Conservation (phyloP, 2,329 filamentous ascomycete genomes). For the Exophiala aquamarina region DNA sequence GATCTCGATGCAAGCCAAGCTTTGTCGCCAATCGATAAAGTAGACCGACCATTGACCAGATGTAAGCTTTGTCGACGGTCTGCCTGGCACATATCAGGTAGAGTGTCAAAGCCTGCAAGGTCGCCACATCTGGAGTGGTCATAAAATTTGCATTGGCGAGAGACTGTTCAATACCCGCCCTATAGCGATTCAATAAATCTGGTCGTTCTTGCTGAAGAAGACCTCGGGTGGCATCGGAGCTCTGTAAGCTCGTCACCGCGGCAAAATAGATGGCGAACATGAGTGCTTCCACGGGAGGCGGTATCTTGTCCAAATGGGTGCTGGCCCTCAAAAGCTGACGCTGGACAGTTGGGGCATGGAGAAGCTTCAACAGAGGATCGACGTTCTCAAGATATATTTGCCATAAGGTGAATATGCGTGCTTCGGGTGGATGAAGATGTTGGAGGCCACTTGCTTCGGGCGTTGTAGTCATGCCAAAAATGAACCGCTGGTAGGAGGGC, state of each 20-base stretch:
- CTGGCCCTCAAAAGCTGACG: constrained; percentile 50
- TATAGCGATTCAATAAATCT: constrained; percentile 53
- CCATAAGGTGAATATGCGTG: constrained; percentile 65
- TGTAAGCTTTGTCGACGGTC: constrained; percentile 41
- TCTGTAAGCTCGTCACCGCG: constrained; percentile 55
- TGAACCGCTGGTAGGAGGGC: too few relatives aligned
- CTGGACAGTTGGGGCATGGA: constrained; percentile 56
- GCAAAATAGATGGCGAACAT: constrained; percentile 62
- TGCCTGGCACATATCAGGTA: constrained; percentile 55
- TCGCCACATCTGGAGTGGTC: constrained; percentile 58
- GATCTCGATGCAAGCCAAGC: constrained; percentile 31
- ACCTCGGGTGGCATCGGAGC: constrained; percentile 30
- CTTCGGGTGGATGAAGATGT: constrained; percentile 23
- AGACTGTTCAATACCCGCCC: constrained; percentile 62
- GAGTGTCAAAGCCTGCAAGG: constrained; percentile 62
- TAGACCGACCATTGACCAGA: constrained; percentile 42
- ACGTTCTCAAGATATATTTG: constrained; percentile 69
- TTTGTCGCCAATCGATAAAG: constrained; percentile 39
- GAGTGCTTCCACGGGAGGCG: constrained; percentile 49
- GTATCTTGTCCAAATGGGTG: constrained; percentile 50
- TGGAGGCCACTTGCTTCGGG: neutral
- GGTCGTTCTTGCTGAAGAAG: constrained; percentile 53
- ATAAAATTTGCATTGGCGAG: constrained; percentile 62
- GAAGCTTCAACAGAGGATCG: constrained; percentile 60
- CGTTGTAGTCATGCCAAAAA: too few relatives aligned